Conservation (phyloP, 768 basidiomycete species). For the Leccinum incarnatum region DNA sequence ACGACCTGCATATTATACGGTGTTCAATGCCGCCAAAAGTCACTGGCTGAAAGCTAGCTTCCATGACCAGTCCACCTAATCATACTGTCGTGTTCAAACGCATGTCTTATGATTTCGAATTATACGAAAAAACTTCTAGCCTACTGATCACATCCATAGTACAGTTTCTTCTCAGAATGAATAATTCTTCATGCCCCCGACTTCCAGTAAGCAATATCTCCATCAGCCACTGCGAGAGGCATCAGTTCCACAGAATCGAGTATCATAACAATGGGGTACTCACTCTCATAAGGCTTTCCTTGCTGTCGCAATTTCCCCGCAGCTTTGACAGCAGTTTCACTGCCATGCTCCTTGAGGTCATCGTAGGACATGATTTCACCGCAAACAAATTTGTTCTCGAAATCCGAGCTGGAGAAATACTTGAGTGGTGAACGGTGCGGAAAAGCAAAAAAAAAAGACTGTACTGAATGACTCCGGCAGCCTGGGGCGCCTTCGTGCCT, state of each 20-base stretch:
- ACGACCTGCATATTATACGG: background rate
- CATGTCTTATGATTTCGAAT: slow-evolving; percentile 2
- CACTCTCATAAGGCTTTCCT: slow-evolving; percentile 95
- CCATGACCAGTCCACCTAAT: background rate
- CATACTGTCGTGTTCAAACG: background rate
- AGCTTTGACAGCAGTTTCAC: slow-evolving; percentile 89
- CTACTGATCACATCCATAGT: slow-evolving; percentile 7
- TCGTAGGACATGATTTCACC: slow-evolving; percentile 95
- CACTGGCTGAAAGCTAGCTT: background rate
- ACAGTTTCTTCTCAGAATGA: background rate
- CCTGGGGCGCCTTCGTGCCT: slow-evolving; percentile 93
- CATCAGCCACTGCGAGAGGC: slow-evolving; percentile 64
- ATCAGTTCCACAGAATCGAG: slow-evolving; percentile 6
- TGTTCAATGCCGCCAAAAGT: background rate
- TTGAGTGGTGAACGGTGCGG: background rate
- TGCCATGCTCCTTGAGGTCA: slow-evolving; percentile 88
- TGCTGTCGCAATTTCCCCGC: slow-evolving; percentile 94
- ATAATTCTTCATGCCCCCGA: slow-evolving; percentile 46
- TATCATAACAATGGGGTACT: slow-evolving; percentile 27
- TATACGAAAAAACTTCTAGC: slow-evolving; percentile 12
- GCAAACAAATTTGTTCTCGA: slow-evolving; percentile 97
- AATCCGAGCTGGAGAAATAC: slow-evolving; percentile 66
- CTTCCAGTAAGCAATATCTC: slow-evolving; percentile 94
- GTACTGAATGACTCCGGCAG: slow-evolving; percentile 97
- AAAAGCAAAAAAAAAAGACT: slow-evolving; percentile 26